A percentile compares a stretch with the other conserved stretches of the same genome.
These are phyloP conservation scores for Diplogelasinospora grovesii DNA, from an alignment of 495 filamentous ascomycete genomes.

Conservation along the genomic window DNA sequence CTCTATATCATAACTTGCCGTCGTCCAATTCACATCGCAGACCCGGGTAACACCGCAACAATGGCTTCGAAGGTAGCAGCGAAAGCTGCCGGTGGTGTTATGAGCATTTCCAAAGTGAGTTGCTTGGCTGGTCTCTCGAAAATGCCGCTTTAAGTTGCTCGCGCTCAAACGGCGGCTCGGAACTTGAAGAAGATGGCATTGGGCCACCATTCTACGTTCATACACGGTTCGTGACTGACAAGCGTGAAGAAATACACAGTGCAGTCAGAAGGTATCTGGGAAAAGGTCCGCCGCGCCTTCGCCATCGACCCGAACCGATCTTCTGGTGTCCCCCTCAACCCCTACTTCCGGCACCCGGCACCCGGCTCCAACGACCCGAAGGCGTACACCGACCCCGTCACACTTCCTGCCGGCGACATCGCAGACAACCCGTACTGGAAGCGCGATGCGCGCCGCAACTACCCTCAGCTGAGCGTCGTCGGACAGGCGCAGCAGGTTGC, in stretches of 20 bases:
- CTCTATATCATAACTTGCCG: no score
- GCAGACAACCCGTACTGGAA: slow-evolving; percentile 99
- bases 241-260: slow-evolving; percentile 86
- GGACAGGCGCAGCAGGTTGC: slow-evolving; percentile 79
- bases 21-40: no score
- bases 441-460: slow-evolving; percentile 78
- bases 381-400: slow-evolving; percentile 83
- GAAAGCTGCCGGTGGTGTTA: slow-evolving; percentile 40
- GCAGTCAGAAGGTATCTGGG: slow-evolving; percentile 86
- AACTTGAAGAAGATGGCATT: no score
- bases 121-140: no score
- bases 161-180: not conserved
- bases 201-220: no score
- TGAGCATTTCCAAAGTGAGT: slow-evolving; percentile 42
- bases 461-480: slow-evolving; percentile 75
- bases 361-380: slow-evolving; percentile 73
- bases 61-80: slow-evolving; percentile 51
- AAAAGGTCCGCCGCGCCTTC: slow-evolving; percentile 66
- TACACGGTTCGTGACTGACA: slow-evolving; percentile 9
- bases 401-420: slow-evolving; percentile 84
- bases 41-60: no score
- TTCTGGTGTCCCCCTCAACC: slow-evolving; percentile 85
- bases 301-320: slow-evolving; percentile 86
- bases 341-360: slow-evolving; percentile 82
- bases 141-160: slow-evolving; percentile 1